These are phyloP conservation scores for Phoma sp. DNA, from an alignment of 2,329 filamentous ascomycete species.

Conservation along the genomic window DNA sequence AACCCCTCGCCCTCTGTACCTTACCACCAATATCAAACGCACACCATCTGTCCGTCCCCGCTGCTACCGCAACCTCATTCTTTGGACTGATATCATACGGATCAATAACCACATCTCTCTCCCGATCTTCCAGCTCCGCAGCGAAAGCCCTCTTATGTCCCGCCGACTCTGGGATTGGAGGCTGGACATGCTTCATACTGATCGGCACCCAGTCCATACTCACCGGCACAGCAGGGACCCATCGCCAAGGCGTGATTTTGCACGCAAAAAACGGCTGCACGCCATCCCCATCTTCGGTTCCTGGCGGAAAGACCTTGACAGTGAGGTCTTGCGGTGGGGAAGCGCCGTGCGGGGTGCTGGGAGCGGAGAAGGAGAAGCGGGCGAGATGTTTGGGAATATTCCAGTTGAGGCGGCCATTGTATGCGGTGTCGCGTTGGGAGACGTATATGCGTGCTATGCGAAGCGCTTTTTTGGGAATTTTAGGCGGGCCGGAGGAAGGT, in stretches of 20 bases:
- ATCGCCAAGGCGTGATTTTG: constrained; percentile 38
- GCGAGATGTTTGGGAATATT: constrained; percentile 48
- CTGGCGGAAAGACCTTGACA: constrained; percentile 37
- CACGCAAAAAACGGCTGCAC: constrained; percentile 34
- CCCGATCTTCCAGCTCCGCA: constrained; percentile 9
- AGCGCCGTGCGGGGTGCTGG: constrained; percentile 21
- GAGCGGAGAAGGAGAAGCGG: constrained; percentile 42
- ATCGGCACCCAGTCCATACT: constrained; percentile 35
- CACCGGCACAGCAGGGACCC: constrained; percentile 35
- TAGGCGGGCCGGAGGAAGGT: constrained; percentile 16
- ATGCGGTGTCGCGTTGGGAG: constrained; percentile 41
- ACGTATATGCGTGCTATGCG: constrained; percentile 45
- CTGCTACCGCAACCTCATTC: constrained; percentile 28
- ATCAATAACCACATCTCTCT: constrained; percentile 21
- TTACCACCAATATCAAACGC: constrained; percentile 29
- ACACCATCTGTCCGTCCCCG: constrained; percentile 38
- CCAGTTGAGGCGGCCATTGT: constrained; percentile 46
- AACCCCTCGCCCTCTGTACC: constrained; percentile 32
- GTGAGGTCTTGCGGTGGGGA: constrained; percentile 29
- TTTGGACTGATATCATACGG: constrained; percentile 31
- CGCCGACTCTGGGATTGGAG: constrained; percentile 28
- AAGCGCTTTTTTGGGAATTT: constrained; percentile 38
- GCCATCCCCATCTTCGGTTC: constrained; percentile 31
- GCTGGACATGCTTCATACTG: constrained; percentile 31
- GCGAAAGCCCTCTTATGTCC: constrained; percentile 18